Evolutionary conservation across 768 basidiomycete species (phyloP), one percentile per base, ranked within the genome.

Genomic region (Piloderma croceum): DNA sequence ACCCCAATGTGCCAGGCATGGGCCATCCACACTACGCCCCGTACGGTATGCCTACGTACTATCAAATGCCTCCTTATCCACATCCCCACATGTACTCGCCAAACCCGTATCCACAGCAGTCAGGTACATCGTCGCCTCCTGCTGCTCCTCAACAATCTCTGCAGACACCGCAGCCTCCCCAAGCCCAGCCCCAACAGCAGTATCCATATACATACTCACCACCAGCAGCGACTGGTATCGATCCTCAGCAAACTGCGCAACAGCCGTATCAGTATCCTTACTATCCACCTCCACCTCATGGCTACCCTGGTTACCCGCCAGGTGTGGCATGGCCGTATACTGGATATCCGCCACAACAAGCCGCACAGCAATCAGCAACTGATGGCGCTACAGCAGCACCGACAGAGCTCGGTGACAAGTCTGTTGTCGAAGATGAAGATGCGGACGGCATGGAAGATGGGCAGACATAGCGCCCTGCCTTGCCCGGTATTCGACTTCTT

Each of bases 41-140:
- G 7, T 67, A 65, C 24, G 48, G 60, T 7, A 39, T 57, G n/a
- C 49, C 59, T 2, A 50, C 47, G 29, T 66, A 62, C 38, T 69
- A 68, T 35, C 46, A 45, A 24, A 48, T 55, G 41, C 41, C 61
- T 19, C 57, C 53, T 49, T 62, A 45, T 15, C 20, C 38, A 31
- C 41, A 33, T 11, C 22, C 40, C 12, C 22, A 22, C 36, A 22
- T 43, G n/a, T 15, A 42, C 31, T 12, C 45, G 18, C 17, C 34
- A 51, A 49, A 49, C 50, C 52, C 48, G 32, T 45, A 31, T 34
- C 31, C 32, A 18, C 50, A 43, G 47, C 7, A 63, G 47, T 10
- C 60, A 50, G 38, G 43, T 40, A 23, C 18, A 12, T 22, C 41
- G 12, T 13, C 41, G 15, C 31, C 44, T 11, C 22, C 17, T 13